These are phyloP conservation scores for Globisporangium paddicum DNA, from an alignment of 352 stramenopile species.

Conservation along the genomic window DNA sequence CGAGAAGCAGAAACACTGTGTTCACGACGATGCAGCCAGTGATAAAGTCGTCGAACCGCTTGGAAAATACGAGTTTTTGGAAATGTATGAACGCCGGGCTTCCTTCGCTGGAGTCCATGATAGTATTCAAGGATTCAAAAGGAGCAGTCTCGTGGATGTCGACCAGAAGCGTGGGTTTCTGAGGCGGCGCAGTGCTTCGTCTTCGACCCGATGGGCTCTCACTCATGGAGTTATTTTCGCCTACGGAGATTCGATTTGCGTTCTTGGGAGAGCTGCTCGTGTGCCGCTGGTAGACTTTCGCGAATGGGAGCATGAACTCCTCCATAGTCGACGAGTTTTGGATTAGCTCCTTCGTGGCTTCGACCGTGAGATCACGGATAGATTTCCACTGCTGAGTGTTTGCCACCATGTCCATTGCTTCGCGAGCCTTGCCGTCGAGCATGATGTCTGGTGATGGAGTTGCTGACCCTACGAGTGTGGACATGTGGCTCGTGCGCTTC, in stretches of 20 bases:
- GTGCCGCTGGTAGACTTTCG: constrained; percentile 13
- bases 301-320: constrained; percentile 34
- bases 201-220: constrained; percentile 1
- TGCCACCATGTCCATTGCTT: constrained; percentile 20
- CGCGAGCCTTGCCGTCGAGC: constrained; percentile 13
- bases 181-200: neutral
- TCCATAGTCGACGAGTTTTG: constrained; percentile 29
- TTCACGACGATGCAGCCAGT: constrained; percentile 67
- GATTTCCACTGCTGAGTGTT: constrained; percentile 45
- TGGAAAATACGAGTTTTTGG: constrained; percentile 57
- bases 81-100: constrained; percentile 16
- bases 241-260: neutral
- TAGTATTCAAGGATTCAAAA: constrained; percentile 12
- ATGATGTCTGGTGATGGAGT: constrained; percentile 10
- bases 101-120: neutral
- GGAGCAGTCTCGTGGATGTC: constrained; percentile 16
- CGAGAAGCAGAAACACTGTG: constrained; percentile 56
- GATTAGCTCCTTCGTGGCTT: constrained; percentile 61
- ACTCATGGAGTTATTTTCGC: constrained; percentile 5
- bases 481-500: constrained; percentile 6
- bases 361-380: constrained; percentile 53
- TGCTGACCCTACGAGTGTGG: neutral
- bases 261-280: constrained; percentile 9
- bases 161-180: constrained; percentile 11
- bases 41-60: constrained; percentile 70